phyloP scores from a whole-genome alignment of 257 asterid genomes.

The Sherardia arvensis region DNA sequence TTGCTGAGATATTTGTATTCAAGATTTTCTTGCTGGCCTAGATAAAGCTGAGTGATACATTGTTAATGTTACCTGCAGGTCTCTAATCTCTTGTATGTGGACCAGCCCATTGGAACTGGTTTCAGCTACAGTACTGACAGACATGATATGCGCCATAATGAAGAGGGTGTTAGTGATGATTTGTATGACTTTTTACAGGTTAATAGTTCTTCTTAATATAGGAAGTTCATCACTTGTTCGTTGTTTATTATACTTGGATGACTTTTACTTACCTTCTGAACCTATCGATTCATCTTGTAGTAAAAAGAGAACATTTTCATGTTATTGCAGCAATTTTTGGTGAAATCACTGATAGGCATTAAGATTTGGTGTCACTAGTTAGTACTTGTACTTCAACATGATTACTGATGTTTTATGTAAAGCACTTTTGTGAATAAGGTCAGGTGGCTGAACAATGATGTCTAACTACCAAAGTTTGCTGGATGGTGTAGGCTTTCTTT shows the following conservation, averaged over 20 bases:
- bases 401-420: not conserved
- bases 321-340: not conserved
- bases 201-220: not conserved
- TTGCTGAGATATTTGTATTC: not conserved
- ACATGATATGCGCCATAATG: conserved; percentile 80
- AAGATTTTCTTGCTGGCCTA: not conserved
- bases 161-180: conserved; percentile 83
- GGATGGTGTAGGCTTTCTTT: conserved; percentile 58
- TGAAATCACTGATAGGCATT: not conserved
- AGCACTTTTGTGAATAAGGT: not conserved
- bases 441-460: not conserved
- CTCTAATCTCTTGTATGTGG: conserved; percentile 84
- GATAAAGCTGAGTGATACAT: conserved; percentile 6
- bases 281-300: not conserved
- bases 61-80: conserved; percentile 45
- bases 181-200: conserved; percentile 94
- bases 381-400: not conserved
- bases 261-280: not conserved
- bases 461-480: not conserved
- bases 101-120: conserved; percentile 98
- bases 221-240: not conserved
- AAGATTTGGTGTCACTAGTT: not conserved
- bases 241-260: not conserved
- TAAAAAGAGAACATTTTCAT: not conserved
- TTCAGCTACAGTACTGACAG: conserved; percentile 80